Conservation (phyloP, 208 protist genomes). For the Leishmania amazonensis region DNA sequence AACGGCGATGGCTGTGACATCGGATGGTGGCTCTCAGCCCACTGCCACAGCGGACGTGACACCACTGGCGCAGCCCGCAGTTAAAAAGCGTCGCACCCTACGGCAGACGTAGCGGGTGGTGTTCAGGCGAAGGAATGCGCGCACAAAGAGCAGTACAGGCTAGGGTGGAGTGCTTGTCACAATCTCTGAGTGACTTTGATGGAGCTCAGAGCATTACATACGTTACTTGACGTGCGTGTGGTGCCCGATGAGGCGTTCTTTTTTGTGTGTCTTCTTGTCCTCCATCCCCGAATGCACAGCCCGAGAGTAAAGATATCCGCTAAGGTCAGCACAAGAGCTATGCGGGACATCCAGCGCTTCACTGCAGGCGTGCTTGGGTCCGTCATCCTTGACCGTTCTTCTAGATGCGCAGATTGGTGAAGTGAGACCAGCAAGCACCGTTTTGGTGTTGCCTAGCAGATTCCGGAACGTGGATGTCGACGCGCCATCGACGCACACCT, state of each 20-base stretch:
- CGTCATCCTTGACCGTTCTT: neutral
- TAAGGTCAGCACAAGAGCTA: neutral
- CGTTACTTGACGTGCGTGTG: neutral
- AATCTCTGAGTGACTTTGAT: neutral
- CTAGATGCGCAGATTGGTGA: neutral
- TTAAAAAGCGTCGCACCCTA: constrained; percentile 84
- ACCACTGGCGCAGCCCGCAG: constrained; percentile 41
- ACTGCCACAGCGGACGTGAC: constrained; percentile 18
- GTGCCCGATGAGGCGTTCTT: neutral
- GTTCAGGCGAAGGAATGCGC: neutral
- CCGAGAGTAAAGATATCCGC: neutral
- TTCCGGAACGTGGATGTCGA: neutral
- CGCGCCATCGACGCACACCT: neutral
- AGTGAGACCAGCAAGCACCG: neutral
- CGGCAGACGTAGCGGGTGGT: constrained; percentile 53
- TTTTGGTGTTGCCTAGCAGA: neutral
- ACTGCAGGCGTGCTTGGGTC: neutral
- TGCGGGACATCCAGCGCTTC: neutral
- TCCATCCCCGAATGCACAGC: neutral
- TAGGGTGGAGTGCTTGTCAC: neutral
- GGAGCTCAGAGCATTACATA: neutral
- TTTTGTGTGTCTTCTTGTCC: neutral
- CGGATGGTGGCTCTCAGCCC: constrained; percentile 13
- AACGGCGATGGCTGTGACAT: constrained; percentile 19
- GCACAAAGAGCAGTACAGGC: neutral